These are phyloP conservation scores for Arthrinium puccinioides DNA, from an alignment of 2,329 filamentous ascomycete genomes.

Conservation along the genomic window DNA sequence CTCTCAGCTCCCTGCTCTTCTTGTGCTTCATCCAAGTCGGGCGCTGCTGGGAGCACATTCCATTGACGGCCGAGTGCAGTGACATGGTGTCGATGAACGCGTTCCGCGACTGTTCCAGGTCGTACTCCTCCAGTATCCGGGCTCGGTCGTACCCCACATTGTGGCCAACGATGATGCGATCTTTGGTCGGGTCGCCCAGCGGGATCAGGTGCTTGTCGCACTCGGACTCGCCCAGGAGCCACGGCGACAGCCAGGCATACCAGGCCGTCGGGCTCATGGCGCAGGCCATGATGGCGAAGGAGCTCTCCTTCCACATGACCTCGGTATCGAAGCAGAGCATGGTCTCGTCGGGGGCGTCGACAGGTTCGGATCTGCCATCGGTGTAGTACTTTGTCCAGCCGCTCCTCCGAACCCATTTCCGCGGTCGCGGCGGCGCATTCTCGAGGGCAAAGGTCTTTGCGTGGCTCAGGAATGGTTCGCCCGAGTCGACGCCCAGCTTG, in stretches of 20 bases:
- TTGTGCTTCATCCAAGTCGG: constrained; percentile 97
- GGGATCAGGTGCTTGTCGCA: constrained; percentile 78
- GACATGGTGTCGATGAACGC: constrained; percentile 97
- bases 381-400: constrained; percentile 91
- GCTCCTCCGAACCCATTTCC: constrained; percentile 69
- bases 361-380: constrained; percentile 62
- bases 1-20: constrained; percentile 78
- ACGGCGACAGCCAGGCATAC: constrained; percentile 97
- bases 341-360: constrained; percentile 70
- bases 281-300: constrained; percentile 94
- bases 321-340: constrained; percentile 94
- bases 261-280: constrained; percentile 83
- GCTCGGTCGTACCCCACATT: constrained; percentile 95
- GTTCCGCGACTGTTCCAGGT: constrained; percentile 72
- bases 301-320: constrained; percentile 89
- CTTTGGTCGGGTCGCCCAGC: constrained; percentile 65
- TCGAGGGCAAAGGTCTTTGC: constrained; percentile 68
- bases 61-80: constrained; percentile 92
- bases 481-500: constrained; percentile 76
- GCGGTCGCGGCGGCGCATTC: constrained; percentile 50
- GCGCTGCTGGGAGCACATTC: constrained; percentile 95
- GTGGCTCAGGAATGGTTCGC: constrained; percentile 71
- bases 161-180: constrained; percentile 82
- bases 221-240: constrained; percentile 77
- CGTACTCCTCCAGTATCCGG: constrained; percentile 82